phyloP scores from a whole-genome alignment of 2,329 filamentous ascomycete species.

The Fusarium buharicum region DNA sequence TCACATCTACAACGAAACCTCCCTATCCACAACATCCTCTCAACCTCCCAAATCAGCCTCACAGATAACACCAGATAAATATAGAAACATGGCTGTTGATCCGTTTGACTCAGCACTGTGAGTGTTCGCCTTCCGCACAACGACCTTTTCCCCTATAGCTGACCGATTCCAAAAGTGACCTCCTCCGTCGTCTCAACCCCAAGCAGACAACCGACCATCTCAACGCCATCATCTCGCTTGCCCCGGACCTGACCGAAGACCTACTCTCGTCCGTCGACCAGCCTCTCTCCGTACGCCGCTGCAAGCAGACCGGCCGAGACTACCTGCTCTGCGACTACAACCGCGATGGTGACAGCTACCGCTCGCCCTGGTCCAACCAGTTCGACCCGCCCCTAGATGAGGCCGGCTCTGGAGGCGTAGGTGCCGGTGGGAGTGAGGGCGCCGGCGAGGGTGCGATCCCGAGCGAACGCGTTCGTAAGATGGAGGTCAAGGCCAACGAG shows the following conservation, averaged over 20 bases:
- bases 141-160: constrained; percentile 18
- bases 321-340: constrained; percentile 99
- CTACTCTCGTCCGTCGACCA: constrained; percentile 98
- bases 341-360: constrained; percentile 96
- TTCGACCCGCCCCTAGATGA: constrained; percentile 90
- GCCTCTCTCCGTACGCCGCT: constrained; percentile 86
- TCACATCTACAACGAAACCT: constrained; percentile 20
- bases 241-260: constrained; percentile 94
- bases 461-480: constrained; percentile 88
- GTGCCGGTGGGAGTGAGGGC: constrained; percentile 65
- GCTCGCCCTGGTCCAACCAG: constrained; percentile 98
- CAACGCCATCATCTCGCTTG: constrained; percentile 85
- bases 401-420: constrained; percentile 64
- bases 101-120: constrained; percentile 83
- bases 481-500: constrained; percentile 94
- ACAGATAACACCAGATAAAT: not conserved
- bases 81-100: constrained; percentile 62
- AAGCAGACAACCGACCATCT: constrained; percentile 91
- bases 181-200: constrained; percentile 96
- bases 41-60: not conserved
- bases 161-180: constrained; percentile 72
- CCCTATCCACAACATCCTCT: constrained; percentile 5
- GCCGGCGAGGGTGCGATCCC: constrained; percentile 85
- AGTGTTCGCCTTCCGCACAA: constrained; percentile 46
- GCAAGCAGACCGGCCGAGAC: constrained; percentile 88